Conservation (phyloP, 73 alveolate genomes). For the Paramecium octaurelia region DNA sequence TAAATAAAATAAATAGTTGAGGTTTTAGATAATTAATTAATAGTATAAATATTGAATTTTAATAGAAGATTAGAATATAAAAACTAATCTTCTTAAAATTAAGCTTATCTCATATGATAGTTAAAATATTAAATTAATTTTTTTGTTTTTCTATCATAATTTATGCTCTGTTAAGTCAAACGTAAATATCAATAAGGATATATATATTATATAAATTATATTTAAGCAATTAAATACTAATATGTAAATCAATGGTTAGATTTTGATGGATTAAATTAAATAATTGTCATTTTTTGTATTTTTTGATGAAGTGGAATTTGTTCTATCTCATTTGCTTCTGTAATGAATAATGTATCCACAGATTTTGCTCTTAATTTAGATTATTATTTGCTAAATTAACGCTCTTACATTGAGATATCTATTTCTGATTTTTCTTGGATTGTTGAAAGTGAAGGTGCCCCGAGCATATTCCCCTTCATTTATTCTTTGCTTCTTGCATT, state of each 20-base stretch:
- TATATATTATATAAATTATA: background rate
- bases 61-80: too few relatives aligned
- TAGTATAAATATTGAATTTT: too few relatives aligned
- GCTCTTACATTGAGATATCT: background rate
- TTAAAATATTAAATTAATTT: too few relatives aligned
- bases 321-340: background rate
- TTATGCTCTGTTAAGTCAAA: too few relatives aligned
- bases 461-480: background rate
- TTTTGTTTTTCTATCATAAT: too few relatives aligned
- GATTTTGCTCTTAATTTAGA: constrained; percentile 14
- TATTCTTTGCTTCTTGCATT: background rate
- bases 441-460: constrained; percentile 38
- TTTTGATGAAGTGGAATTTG: background rate
- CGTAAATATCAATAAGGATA: too few relatives aligned
- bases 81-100: too few relatives aligned
- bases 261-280: constrained; percentile 3
- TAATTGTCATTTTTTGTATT: background rate
- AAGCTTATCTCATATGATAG: too few relatives aligned
- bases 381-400: background rate
- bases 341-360: background rate
- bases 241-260: background rate
- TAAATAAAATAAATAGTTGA: too few relatives aligned
- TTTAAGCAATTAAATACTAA: background rate
- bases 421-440: constrained; percentile 38
- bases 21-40: too few relatives aligned